A percentile compares a stretch with the other conserved stretches of the same genome.
Evolutionary conservation across 202 grass and related monocot species (phyloP).

Genomic region (Setaria italica): DNA sequence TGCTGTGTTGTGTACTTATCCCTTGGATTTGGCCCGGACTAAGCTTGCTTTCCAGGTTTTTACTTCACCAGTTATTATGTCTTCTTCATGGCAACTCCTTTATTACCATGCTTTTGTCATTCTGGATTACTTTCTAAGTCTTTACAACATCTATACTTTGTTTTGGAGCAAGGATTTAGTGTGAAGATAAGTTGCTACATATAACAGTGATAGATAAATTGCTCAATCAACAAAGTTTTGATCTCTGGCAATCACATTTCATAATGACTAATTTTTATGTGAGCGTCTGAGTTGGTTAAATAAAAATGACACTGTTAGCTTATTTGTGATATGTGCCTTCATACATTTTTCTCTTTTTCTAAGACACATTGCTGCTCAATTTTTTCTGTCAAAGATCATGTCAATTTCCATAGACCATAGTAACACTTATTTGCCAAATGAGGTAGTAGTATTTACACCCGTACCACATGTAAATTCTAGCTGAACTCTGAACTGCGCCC

Average conservation of each 20-base stretch:
- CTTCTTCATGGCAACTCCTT: background rate
- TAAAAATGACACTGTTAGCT: background rate
- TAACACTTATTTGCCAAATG: background rate
- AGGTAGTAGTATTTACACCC: background rate
- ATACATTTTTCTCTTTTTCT: background rate
- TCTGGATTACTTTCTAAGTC: background rate
- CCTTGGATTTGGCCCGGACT: slow-evolving; percentile 91
- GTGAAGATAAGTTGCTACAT: background rate
- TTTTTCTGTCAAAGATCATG: background rate
- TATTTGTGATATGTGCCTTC: background rate
- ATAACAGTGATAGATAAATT: background rate
- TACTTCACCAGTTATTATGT: background rate
- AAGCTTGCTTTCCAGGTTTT: slow-evolving; percentile 96
- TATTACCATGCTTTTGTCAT: slow-evolving; percentile 4
- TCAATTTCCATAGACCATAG: background rate
- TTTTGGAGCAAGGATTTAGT: background rate
- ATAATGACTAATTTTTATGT: background rate
- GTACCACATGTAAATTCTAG: background rate
- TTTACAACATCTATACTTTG: background rate
- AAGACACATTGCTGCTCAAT: background rate
- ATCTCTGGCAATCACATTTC: background rate
- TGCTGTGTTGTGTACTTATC: slow-evolving; percentile 95
- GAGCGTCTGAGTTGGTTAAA: background rate
- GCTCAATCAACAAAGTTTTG: background rate
- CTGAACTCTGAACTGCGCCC: background rate